phyloP scores from a whole-genome alignment of 306 rosid species.

The Dryas drummondii region DNA sequence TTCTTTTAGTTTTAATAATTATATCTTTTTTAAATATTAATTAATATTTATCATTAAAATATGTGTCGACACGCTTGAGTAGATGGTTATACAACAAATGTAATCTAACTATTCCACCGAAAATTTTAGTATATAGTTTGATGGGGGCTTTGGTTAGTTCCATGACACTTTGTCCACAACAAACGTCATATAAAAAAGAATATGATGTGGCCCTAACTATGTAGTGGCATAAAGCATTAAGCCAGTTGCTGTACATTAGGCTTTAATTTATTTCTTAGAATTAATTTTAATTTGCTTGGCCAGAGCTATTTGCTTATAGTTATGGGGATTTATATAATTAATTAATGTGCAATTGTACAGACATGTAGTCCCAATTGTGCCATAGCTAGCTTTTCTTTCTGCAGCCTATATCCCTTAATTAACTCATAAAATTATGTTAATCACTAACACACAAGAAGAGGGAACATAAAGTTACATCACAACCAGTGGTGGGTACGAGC shows the following conservation, averaged over 20 bases:
- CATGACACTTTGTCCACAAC: too few relatives aligned
- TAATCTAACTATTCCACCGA: too few relatives aligned
- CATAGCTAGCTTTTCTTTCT: background rate
- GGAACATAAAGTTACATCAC: slow-evolving; percentile 19
- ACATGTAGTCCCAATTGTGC: background rate
- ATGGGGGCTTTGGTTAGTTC: too few relatives aligned
- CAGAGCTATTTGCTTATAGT: too few relatives aligned
- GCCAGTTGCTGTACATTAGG: background rate
- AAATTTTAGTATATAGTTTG: too few relatives aligned
- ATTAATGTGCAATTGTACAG: background rate
- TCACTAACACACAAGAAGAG: background rate
- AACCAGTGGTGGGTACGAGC: slow-evolving; percentile 7
- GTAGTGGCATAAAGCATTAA: background rate
- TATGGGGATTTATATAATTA: too few relatives aligned
- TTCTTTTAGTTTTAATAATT: too few relatives aligned
- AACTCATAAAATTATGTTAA: background rate
- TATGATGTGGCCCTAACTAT: background rate
- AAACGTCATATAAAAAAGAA: background rate
- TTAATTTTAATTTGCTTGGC: background rate
- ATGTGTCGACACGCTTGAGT: too few relatives aligned
- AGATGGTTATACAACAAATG: too few relatives aligned
- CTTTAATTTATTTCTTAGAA: background rate
- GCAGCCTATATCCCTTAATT: slow-evolving; percentile 6
- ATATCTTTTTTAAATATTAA: too few relatives aligned
- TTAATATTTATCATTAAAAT: too few relatives aligned